Evolutionary conservation across 2,329 filamentous ascomycete species (phyloP).

Genomic region (Calonectria pauciramosa): DNA sequence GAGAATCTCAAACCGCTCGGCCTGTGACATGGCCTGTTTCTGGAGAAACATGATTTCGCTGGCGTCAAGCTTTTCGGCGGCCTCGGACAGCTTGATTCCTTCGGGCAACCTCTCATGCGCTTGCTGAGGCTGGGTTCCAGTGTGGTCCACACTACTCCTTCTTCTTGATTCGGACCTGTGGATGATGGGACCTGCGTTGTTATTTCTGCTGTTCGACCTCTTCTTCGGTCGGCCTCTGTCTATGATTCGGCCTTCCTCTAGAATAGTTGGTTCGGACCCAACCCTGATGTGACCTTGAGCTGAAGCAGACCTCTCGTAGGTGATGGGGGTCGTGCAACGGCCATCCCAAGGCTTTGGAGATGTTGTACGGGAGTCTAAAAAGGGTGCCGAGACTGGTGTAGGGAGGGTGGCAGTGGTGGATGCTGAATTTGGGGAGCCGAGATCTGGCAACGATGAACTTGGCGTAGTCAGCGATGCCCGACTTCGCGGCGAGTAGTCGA

Average conservation of each 20-base stretch:
- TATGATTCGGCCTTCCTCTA: constrained; percentile 59
- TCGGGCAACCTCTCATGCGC: constrained; percentile 73
- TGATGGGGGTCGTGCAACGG: constrained; percentile 44
- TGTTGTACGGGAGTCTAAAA: constrained; percentile 54
- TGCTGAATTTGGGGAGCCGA: constrained; percentile 60
- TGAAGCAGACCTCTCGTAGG: constrained; percentile 27
- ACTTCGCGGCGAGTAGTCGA: constrained; percentile 62
- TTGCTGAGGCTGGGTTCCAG: constrained; percentile 38
- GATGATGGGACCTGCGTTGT: constrained; percentile 53
- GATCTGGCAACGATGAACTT: constrained; percentile 53
- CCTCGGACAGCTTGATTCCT: constrained; percentile 69
- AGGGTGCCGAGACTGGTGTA: constrained; percentile 65
- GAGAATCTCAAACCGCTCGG: constrained; percentile 75
- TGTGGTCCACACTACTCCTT: constrained; percentile 64
- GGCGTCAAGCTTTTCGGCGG: constrained; percentile 59
- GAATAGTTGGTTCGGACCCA: constrained; percentile 67
- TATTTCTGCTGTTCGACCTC: constrained; percentile 58
- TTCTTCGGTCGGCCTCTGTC: constrained; percentile 73
- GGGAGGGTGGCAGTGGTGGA: constrained; percentile 57
- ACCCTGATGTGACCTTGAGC: constrained; percentile 61
- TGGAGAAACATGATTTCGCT: constrained; percentile 66
- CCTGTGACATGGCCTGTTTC: constrained; percentile 73
- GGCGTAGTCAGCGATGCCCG: constrained; percentile 56
- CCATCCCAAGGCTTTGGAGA: constrained; percentile 63
- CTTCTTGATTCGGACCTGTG: constrained; percentile 59